Percentiles rank a stretch among this genome's conserved stretches.
Evolutionary conservation across 208 protist species (phyloP).

Genomic region (Trypanosoma scelopori): DNA sequence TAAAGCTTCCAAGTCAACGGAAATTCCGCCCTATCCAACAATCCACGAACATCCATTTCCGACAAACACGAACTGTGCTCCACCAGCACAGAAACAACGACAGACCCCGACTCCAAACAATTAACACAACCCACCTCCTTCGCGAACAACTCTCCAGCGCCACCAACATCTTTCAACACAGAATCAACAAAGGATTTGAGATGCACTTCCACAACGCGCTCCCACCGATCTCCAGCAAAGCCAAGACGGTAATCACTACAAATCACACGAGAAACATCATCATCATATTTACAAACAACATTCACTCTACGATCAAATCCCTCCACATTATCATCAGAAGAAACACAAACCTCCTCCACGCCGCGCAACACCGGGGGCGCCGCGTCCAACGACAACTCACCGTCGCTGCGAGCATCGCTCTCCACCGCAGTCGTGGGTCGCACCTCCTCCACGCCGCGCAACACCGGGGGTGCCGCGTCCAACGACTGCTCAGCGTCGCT

Average conservation of each 20-base stretch:
- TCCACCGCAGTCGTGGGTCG: neutral
- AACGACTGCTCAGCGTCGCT: neutral
- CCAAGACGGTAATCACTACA: too few species aligned
- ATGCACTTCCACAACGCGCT: conserved; percentile 34
- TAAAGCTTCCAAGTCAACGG: conserved; percentile 60
- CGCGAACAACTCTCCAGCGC: conserved; percentile 30
- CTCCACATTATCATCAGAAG: too few species aligned
- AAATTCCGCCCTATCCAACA: conserved; percentile 53
- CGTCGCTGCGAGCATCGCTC: neutral
- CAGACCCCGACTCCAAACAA: conserved; percentile 53
- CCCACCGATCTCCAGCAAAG: conserved; percentile 64
- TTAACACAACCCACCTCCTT: conserved; percentile 44
- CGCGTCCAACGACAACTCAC: too few species aligned
- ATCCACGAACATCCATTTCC: conserved; percentile 43
- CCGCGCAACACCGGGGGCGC: neutral
- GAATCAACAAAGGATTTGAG: conserved; percentile 33
- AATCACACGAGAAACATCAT: conserved; percentile 51
- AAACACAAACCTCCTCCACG: neutral
- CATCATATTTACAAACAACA: neutral
- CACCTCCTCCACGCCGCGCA: neutral
- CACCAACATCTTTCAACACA: conserved; percentile 46
- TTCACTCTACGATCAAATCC: too few species aligned
- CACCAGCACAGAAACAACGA: conserved; percentile 55
- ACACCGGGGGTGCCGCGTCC: neutral
- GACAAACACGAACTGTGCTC: conserved; percentile 34